Percentiles rank a stretch among this genome's conserved stretches.
Evolutionary conservation across 805 yeast genomes (phyloP).

Genomic region (Naumovozyma castellii): DNA sequence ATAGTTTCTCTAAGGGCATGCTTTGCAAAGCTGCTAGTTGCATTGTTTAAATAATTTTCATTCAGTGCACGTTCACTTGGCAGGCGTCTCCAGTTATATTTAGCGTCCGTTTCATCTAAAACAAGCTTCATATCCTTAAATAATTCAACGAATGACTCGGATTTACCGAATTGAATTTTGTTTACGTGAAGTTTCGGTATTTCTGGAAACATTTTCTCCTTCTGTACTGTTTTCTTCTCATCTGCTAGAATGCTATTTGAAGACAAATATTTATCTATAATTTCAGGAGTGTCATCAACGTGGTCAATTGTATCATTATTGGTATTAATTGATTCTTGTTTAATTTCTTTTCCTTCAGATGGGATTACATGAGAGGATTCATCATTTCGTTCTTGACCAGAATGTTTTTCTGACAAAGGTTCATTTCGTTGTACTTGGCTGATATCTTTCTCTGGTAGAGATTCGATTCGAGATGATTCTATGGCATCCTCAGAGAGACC

Average conservation of each 20-base stretch:
- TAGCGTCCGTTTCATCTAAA: conserved; percentile 26
- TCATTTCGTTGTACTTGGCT: neutral
- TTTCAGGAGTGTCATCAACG: neutral
- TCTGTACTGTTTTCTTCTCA: neutral
- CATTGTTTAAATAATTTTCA: conserved; percentile 4
- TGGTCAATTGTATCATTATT: neutral
- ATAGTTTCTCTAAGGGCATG: neutral
- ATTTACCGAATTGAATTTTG: conserved; percentile 14
- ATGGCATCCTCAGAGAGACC: neutral
- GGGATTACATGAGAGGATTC: too few species aligned
- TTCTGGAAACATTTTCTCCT: conserved; percentile 13
- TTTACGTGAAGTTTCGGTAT: conserved; percentile 6
- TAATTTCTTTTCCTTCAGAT: too few species aligned
- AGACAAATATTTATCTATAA: neutral
- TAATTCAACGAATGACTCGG: conserved; percentile 26
- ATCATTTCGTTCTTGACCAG: neutral
- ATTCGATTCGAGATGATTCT: neutral
- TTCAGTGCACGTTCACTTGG: conserved; percentile 16
- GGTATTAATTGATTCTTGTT: neutral
- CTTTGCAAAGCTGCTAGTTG: neutral
- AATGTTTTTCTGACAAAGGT: neutral
- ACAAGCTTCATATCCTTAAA: conserved; percentile 26
- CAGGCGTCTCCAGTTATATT: conserved; percentile 26
- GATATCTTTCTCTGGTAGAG: neutral
- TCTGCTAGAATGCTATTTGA: neutral